These are phyloP conservation scores for Metarhizium brunneum DNA, from an alignment of 2,329 filamentous ascomycete genomes.

Conservation along the genomic window DNA sequence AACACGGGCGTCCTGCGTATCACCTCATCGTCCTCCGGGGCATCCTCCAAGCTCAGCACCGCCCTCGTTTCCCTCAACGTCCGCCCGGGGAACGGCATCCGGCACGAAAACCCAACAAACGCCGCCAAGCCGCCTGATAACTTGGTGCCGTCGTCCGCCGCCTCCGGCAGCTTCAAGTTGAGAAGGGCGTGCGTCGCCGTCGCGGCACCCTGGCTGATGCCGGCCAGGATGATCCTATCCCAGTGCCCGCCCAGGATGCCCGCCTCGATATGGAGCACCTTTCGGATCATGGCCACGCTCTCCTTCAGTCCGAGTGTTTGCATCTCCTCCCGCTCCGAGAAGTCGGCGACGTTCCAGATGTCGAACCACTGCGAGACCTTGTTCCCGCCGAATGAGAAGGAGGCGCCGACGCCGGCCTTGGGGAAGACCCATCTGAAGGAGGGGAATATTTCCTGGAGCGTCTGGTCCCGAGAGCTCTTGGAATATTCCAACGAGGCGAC, in stretches of 20 bases:
- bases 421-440: slow-evolving; percentile 42
- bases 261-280: slow-evolving; percentile 26
- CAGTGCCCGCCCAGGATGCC: slow-evolving; percentile 23
- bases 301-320: slow-evolving; percentile 31
- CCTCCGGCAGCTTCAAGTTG: slow-evolving; percentile 18
- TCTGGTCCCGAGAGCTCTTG: slow-evolving; percentile 20
- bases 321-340: slow-evolving; percentile 30
- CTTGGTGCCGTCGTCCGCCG: not conserved
- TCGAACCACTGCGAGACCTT: slow-evolving; percentile 40
- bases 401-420: slow-evolving; percentile 24
- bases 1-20: slow-evolving; percentile 34
- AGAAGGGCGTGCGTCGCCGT: slow-evolving; percentile 29
- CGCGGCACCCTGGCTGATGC: slow-evolving; percentile 37
- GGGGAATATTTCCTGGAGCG: slow-evolving; percentile 31
- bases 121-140: slow-evolving; percentile 14
- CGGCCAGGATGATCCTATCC: slow-evolving; percentile 31
- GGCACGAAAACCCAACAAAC: slow-evolving; percentile 28
- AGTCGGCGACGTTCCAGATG: slow-evolving; percentile 32
- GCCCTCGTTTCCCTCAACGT: slow-evolving; percentile 21
- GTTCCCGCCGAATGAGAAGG: slow-evolving; percentile 13
- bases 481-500: slow-evolving; percentile 19
- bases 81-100: slow-evolving; percentile 25
- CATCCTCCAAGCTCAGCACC: slow-evolving; percentile 19
- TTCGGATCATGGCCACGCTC: slow-evolving; percentile 22
- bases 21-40: slow-evolving; percentile 17